Conservation (phyloP, 2,329 filamentous ascomycete genomes). For the Zymoseptoria pseudotritici region DNA sequence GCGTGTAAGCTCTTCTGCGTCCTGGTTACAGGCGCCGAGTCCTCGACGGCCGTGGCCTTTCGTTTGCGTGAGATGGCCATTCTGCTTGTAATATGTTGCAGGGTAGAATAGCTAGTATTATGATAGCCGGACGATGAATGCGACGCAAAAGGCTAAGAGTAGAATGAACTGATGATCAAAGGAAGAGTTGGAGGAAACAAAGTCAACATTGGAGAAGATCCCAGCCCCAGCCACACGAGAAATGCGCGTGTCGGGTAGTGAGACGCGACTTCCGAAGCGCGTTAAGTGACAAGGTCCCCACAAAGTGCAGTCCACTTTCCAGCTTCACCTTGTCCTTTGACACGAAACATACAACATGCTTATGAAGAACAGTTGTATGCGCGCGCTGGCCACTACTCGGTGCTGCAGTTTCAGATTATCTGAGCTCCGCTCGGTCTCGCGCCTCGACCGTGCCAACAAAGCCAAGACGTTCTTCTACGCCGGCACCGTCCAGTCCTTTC, state of each 20-base stretch:
- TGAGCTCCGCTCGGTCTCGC: no score
- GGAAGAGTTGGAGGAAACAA: background rate
- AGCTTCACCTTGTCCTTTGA: background rate
- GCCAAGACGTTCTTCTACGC: no score
- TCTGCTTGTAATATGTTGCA: constrained; percentile 40
- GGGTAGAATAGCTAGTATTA: constrained; percentile 12
- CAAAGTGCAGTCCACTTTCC: background rate
- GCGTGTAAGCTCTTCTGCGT: constrained; percentile 16
- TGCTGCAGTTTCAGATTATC: background rate
- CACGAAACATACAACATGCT: background rate
- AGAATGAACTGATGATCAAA: background rate
- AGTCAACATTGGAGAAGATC: background rate
- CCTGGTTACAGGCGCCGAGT: constrained; percentile 10
- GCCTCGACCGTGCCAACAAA: no score
- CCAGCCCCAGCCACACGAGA: background rate
- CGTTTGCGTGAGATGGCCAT: constrained; percentile 25
- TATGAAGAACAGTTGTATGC: background rate
- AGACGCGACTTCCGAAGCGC: background rate
- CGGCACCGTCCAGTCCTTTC: no score
- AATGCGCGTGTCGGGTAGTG: background rate
- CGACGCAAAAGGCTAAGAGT: background rate
- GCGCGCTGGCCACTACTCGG: background rate
- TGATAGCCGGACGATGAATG: constrained; percentile 7
- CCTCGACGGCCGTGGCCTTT: constrained; percentile 20
- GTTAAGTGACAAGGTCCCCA: background rate